phyloP scores from a whole-genome alignment of 805 yeast genomes.

The Saturnispora serradocipensis region DNA sequence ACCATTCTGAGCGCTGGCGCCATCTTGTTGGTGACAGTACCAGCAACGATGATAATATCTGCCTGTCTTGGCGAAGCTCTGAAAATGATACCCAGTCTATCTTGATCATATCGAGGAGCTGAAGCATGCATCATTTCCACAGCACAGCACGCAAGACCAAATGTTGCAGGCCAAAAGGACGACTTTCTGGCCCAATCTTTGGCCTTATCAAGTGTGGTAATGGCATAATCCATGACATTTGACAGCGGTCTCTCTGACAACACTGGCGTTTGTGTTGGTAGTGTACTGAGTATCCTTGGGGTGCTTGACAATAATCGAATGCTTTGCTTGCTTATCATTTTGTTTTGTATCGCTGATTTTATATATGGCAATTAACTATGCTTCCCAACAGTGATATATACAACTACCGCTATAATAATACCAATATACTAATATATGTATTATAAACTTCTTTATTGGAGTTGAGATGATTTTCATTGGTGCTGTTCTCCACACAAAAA shows the following conservation, averaged over 20 bases:
- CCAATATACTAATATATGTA: neutral
- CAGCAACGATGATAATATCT: slow-evolving; percentile 88
- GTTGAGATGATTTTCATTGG: neutral
- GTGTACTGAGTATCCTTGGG: slow-evolving; percentile 30
- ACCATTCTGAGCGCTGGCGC: slow-evolving; percentile 91
- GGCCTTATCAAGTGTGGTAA: slow-evolving; percentile 71
- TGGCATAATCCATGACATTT: slow-evolving; percentile 66
- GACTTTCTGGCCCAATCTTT: slow-evolving; percentile 91
- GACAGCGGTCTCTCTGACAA: slow-evolving; percentile 53
- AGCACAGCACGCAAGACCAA: slow-evolving; percentile 89
- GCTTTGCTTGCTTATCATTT: slow-evolving; percentile 3
- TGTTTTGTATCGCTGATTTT: neutral
- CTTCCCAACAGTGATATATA: too few relatives aligned
- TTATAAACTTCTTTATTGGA: neutral
- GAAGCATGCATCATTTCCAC: slow-evolving; percentile 94
- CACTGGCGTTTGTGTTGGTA: slow-evolving; percentile 64
- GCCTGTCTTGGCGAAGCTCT: slow-evolving; percentile 91
- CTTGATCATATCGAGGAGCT: slow-evolving; percentile 86
- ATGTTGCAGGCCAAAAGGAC: slow-evolving; percentile 89
- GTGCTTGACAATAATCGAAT: slow-evolving; percentile 5
- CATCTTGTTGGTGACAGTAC: slow-evolving; percentile 86
- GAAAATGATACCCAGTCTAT: slow-evolving; percentile 84
- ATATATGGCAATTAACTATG: too few relatives aligned
- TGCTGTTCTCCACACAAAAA: neutral
- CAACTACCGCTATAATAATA: neutral